phyloP scores from a whole-genome alignment of 257 asterid species.

The Coffea canephora region DNA sequence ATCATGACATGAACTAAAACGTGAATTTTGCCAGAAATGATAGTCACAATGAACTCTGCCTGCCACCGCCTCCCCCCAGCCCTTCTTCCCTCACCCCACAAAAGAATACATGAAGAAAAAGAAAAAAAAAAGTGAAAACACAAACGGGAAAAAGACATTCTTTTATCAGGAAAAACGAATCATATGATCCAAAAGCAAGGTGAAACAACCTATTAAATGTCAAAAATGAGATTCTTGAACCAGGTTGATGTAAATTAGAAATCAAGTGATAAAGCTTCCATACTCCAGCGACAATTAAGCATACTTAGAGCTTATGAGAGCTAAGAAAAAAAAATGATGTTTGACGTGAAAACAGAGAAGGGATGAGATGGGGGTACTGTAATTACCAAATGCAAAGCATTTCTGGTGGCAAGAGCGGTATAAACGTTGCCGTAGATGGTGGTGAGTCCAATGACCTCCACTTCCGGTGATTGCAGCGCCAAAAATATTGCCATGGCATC shows the following conservation, averaged over 20 bases:
- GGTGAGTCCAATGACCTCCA: constrained; percentile 89
- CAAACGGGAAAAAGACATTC: not conserved
- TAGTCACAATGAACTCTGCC: not conserved
- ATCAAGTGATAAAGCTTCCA: not conserved
- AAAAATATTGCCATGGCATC: constrained; percentile 98
- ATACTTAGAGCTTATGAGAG: too few species aligned
- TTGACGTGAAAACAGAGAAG: not conserved
- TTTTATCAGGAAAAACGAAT: not conserved
- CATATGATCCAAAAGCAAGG: not conserved
- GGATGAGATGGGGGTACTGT: not conserved
- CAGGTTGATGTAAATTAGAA: not conserved
- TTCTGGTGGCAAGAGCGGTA: constrained; percentile 95
- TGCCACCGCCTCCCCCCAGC: not conserved
- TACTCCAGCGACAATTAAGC: not conserved
- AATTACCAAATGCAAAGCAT: constrained; percentile 90
- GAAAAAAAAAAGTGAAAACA: not conserved
- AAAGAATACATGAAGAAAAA: not conserved
- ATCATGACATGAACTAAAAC: constrained; percentile 16
- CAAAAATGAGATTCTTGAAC: not conserved
- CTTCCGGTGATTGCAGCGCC: constrained; percentile 96
- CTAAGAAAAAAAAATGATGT: too few species aligned
- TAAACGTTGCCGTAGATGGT: constrained; percentile 91
- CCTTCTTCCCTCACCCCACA: too few species aligned
- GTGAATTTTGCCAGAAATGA: not conserved
- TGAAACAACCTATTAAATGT: not conserved